phyloP scores from a whole-genome alignment of 139 green algal genomes.

The Picochlorum sp. region DNA sequence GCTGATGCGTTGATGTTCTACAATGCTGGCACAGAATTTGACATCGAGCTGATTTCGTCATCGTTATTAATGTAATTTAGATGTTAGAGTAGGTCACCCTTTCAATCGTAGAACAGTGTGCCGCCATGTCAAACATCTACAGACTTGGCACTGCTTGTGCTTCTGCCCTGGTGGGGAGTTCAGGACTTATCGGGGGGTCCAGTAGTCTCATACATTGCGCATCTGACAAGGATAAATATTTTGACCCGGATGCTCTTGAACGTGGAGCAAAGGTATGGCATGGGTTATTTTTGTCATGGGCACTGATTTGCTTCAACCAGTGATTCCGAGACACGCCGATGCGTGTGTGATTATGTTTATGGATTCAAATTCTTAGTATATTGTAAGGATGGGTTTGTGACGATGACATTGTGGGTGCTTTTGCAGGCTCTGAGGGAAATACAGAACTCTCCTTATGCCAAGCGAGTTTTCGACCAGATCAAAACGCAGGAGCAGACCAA shows the following conservation, averaged over 20 bases:
- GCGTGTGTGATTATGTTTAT: no score
- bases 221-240: slow-evolving; percentile 39
- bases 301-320: no score
- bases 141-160: no score
- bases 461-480: slow-evolving; percentile 85
- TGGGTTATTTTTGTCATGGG: background rate
- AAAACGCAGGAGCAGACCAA: slow-evolving; percentile 89
- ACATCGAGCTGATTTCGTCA: no score
- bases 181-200: no score
- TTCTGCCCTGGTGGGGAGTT: no score
- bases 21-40: no score
- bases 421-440: slow-evolving; percentile 85
- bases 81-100: background rate
- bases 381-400: background rate
- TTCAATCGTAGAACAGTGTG: slow-evolving; percentile 11
- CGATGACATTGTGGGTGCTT: background rate
- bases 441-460: slow-evolving; percentile 82
- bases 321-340: no score
- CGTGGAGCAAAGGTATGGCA: slow-evolving; percentile 69
- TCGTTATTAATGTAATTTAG: no score
- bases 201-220: slow-evolving; percentile 7
- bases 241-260: slow-evolving; percentile 96
- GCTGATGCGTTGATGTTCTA: background rate
- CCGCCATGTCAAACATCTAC: background rate
- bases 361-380: no score